Base-by-base conservation (phyloP, 1,139 yeast genomes). In the Pichia sp. region DNA sequence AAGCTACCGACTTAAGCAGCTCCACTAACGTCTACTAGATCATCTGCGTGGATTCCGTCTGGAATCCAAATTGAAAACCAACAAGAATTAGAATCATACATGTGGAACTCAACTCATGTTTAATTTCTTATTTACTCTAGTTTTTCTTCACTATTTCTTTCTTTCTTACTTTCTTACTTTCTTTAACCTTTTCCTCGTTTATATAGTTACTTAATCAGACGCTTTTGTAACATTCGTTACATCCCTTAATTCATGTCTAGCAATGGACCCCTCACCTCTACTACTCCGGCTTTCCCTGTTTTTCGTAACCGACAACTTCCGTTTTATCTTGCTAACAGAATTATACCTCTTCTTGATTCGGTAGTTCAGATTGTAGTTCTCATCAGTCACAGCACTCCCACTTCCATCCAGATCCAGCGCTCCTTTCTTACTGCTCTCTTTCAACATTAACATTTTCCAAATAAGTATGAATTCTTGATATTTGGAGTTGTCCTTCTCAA, bases 401-500 rank as follows among this genome's bases (percentile, higher is more conserved):
- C 23, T 7, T 3, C 23, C 16, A n/a, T 7, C 43, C n/a, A 4
- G n/a, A 19, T 15, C 11, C 34, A 31, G 4, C 11, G 34, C 34
- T 31, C 11, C 34, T 2, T 31, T 31, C 11, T 10, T 44, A 2
- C 15, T 44, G 26, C 8, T 19, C 11, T 13, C 13, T 8, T 8
- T 40, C 5, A 54, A 19, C 23, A 19, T 19, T 3, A 19, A 23
- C 52, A 54, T 51, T 5, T 47, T 38, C 56, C 56, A 51, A 36
- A 51, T 45, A 1, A 47, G 4, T 11, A 34, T 43, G 46, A 55
- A 55, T 11, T 55, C 55, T 11, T 40, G 47, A 44, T 40, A 55
- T 23, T 55, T 55, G 1, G 7, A 11, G 43, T 55, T 52, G 41
- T 55, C 57, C 32, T 55, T 55, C 32, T 55, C 57, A 40, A 48